These are phyloP conservation scores for Penstemon davidsonii DNA, from an alignment of 257 asterid genomes.

Conservation along the genomic window DNA sequence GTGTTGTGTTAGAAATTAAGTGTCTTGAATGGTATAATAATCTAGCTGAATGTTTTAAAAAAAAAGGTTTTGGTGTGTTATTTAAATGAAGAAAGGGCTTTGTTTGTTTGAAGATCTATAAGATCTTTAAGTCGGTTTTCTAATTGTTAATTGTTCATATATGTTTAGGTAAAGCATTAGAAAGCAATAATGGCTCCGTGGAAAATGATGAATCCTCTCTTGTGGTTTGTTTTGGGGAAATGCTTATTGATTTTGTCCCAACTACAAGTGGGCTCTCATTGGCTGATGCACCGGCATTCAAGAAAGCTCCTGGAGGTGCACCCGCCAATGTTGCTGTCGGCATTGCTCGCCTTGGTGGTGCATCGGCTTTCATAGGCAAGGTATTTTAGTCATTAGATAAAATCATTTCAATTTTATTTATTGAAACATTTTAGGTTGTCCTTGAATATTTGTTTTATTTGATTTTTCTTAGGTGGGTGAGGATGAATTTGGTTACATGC, in stretches of 20 bases:
- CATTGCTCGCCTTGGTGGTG: constrained; percentile 93
- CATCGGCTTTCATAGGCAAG: constrained; percentile 97
- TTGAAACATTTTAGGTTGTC: background rate
- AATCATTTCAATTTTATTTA: constrained; percentile 1
- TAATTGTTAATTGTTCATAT: constrained; percentile 24
- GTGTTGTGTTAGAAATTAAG: background rate
- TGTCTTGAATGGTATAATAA: background rate
- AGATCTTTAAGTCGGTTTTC: constrained; percentile 9
- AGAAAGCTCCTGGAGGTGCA: constrained; percentile 99
- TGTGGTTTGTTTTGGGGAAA: constrained; percentile 97
- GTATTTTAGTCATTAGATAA: constrained; percentile 31
- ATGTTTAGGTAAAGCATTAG: constrained; percentile 53
- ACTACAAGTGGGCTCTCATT: constrained; percentile 80
- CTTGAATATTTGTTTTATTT: constrained; percentile 14
- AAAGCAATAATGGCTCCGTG: constrained; percentile 47
- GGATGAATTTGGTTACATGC: constrained; percentile 98
- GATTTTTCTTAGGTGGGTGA: constrained; percentile 77
- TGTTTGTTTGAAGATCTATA: constrained; percentile 6
- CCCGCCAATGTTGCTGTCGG: constrained; percentile 99
- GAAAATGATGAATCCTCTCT: constrained; percentile 61
- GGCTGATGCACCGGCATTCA: constrained; percentile 94
- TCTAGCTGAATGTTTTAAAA: background rate
- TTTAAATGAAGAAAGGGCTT: constrained; percentile 17
- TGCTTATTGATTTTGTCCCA: constrained; percentile 98
- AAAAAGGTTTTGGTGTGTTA: constrained; percentile 1